Evolutionary conservation across 2,329 filamentous ascomycete species (phyloP).

Genomic region (Fusarium poae): DNA sequence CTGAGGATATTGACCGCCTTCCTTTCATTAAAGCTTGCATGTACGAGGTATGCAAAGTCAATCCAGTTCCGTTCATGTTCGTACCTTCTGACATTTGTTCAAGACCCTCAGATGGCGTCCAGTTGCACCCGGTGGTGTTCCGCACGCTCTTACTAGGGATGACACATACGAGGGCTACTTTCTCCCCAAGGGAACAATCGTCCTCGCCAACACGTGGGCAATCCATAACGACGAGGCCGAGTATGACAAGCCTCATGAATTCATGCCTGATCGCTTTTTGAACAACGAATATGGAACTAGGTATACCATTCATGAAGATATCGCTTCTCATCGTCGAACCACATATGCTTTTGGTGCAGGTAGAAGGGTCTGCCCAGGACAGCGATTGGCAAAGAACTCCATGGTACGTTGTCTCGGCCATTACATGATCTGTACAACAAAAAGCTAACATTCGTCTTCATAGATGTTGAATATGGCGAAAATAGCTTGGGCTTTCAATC

Average conservation of each 20-base stretch:
- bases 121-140: slow-evolving; percentile 58
- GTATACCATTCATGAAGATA: not conserved
- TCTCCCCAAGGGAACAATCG: slow-evolving; percentile 62
- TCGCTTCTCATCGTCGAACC: not conserved
- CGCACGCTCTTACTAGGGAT: slow-evolving; percentile 62
- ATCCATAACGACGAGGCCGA: slow-evolving; percentile 9
- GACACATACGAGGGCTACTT: slow-evolving; percentile 63
- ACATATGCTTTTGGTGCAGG: slow-evolving; percentile 15
- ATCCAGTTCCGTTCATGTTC: not conserved
- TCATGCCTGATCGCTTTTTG: slow-evolving; percentile 7
- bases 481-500: slow-evolving; percentile 9
- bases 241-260: not conserved
- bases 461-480: slow-evolving; percentile 14
- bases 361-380: not conserved
- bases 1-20: slow-evolving; percentile 43
- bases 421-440: no score
- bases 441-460: no score
- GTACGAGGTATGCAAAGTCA: slow-evolving; percentile 37
- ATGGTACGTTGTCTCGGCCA: not conserved
- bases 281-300: slow-evolving; percentile 6
- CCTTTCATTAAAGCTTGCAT: slow-evolving; percentile 47
- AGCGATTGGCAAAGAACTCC: slow-evolving; percentile 12
- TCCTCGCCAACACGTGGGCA: slow-evolving; percentile 54
- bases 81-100: not conserved
- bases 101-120: slow-evolving; percentile 56